Conservation (phyloP, 805 yeast genomes). For the Starmerella riodocensis region DNA sequence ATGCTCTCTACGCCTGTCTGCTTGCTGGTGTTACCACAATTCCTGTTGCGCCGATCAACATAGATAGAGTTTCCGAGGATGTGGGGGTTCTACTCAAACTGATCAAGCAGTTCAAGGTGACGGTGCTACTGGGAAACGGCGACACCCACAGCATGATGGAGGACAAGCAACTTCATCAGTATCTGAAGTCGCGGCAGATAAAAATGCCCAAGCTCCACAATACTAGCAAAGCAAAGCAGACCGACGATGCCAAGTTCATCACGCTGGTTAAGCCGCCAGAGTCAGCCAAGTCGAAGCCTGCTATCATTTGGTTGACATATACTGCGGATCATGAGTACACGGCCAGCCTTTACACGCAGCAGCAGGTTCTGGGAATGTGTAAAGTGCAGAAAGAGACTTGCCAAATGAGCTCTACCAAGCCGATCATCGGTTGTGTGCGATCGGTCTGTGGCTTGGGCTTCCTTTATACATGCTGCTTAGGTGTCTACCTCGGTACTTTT, state of each 20-base stretch:
- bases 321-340: constrained; percentile 58
- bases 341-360: constrained; percentile 45
- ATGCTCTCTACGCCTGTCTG: constrained; percentile 78
- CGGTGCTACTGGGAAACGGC: constrained; percentile 60
- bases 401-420: constrained; percentile 55
- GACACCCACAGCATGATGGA: constrained; percentile 62
- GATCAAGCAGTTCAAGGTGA: constrained; percentile 56
- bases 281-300: constrained; percentile 20
- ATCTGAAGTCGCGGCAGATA: constrained; percentile 36
- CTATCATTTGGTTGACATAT: constrained; percentile 55
- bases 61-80: constrained; percentile 59
- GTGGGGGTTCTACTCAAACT: constrained; percentile 50
- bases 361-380: constrained; percentile 60
- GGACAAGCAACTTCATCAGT: constrained; percentile 49
- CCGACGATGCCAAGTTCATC: constrained; percentile 22
- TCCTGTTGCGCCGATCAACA: constrained; percentile 60
- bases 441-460: constrained; percentile 81
- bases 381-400: constrained; percentile 87
- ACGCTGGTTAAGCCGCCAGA: constrained; percentile 24
- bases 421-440: constrained; percentile 76
- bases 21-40: constrained; percentile 66
- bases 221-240: constrained; percentile 44
- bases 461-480: constrained; percentile 68
- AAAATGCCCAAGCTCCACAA: constrained; percentile 45
- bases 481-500: constrained; percentile 74